phyloP scores from a whole-genome alignment of 2,329 filamentous ascomycete genomes.

The Botrytis hyacinthi region DNA sequence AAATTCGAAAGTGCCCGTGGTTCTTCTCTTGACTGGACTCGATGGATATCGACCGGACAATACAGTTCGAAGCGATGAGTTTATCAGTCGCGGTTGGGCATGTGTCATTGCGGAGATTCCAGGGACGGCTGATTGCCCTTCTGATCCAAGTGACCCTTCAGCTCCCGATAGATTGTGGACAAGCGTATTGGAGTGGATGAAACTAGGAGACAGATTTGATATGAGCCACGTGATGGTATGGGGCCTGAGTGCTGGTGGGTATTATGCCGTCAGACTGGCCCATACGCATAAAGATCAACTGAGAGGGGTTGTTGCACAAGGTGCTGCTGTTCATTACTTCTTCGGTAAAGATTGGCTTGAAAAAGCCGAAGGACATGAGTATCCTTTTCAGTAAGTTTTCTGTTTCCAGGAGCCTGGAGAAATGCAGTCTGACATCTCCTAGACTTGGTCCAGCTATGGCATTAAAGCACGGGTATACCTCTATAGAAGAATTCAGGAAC shows the following conservation, averaged over 20 bases:
- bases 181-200: conserved; percentile 61
- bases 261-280: conserved; percentile 66
- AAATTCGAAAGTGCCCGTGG: conserved; percentile 44
- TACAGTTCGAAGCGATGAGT: conserved; percentile 59
- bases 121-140: conserved; percentile 66
- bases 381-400: conserved; percentile 54
- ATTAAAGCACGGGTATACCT: conserved; percentile 60
- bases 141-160: conserved; percentile 57
- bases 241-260: conserved; percentile 65
- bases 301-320: conserved; percentile 58
- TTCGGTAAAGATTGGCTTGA: conserved; percentile 59
- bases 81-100: conserved; percentile 62
- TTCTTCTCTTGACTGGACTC: conserved; percentile 59
- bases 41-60: conserved; percentile 65
- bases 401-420: neutral
- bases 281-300: conserved; percentile 60
- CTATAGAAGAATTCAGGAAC: conserved; percentile 53
- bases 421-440: conserved; percentile 15
- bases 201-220: conserved; percentile 51
- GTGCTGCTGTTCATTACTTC: conserved; percentile 62
- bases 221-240: conserved; percentile 57
- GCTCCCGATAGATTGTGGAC: conserved; percentile 61
- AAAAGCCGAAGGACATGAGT: conserved; percentile 63
- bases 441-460: conserved; percentile 55
- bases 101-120: conserved; percentile 62